Evolutionary conservation across 805 yeast species (phyloP), one percentile per base, ranked within the genome.

Genomic region (Aciculoconidium aculeatum): DNA sequence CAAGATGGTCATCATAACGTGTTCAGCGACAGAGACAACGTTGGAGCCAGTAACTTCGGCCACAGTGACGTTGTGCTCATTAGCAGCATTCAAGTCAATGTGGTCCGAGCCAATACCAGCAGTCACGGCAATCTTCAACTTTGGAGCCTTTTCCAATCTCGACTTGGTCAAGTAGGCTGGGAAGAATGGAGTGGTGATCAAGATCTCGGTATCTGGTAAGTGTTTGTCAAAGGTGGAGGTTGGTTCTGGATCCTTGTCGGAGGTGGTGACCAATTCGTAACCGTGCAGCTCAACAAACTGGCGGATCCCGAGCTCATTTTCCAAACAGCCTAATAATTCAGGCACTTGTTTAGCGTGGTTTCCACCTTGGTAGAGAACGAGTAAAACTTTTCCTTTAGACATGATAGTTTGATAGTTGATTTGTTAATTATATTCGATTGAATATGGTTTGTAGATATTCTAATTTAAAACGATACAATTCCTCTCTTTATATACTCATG

Each of bases 21-120:
- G 90, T 57, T 81, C 92, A 10, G 92, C 90, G 26, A 82, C 92
- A 10, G 87, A 77, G 13, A 69, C 71, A 27, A 81, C 87, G 51
- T 82, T 82, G 30, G 87, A 79, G 6, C 92, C 90, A 16, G 94
- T 82, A 31, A 82, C 92, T 58, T 82, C 92, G 28, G 76, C 63
- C 11, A 82, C 92, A 11, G 80, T 67, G 47, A 82, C 72, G 37
- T 73, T 70, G 36, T 63, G 61, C 40, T 72, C 76, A 42, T 76
- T 72, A 40, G 84, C 77, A 44, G 81, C 81, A 42, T 69, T 70
- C 45, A 82, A 66, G 48, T 81, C 90, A 39, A 81, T 67, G 56
- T 82, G 92, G 52, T 82, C 92, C 11, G 86, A 77, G 7, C 94
- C 94, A 36, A 82, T 87, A 44, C 92, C 94, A 7, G 94, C 94